phyloP scores from a whole-genome alignment of 2,329 filamentous ascomycete species.

The Alternaria sp. region DNA sequence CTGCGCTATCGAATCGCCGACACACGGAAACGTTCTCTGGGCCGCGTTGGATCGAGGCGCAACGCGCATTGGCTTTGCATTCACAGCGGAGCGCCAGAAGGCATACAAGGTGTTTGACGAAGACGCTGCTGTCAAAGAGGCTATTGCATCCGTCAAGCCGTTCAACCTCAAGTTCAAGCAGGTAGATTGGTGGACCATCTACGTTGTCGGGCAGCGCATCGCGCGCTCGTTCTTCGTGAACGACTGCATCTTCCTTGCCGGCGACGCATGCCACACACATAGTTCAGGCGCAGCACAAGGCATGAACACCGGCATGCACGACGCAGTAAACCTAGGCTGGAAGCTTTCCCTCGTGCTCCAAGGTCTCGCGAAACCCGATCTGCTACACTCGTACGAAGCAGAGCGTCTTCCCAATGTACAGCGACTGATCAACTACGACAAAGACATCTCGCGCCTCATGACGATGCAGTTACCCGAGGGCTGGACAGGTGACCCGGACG shows the following conservation, averaged over 20 bases:
- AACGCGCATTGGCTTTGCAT: constrained; percentile 61
- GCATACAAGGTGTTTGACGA: constrained; percentile 46
- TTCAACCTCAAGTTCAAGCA: constrained; percentile 49
- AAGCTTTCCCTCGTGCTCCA: background rate
- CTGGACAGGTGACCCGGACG: constrained; percentile 38
- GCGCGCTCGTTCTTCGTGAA: constrained; percentile 41
- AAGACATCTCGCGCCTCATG: constrained; percentile 44
- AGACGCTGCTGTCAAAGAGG: constrained; percentile 48
- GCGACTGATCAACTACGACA: constrained; percentile 49
- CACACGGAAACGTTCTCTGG: constrained; percentile 64
- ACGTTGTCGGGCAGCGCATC: constrained; percentile 53
- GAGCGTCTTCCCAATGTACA: constrained; percentile 50
- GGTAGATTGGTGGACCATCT: constrained; percentile 55
- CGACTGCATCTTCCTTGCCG: constrained; percentile 60
- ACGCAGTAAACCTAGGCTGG: background rate
- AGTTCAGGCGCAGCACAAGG: background rate
- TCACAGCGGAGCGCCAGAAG: constrained; percentile 51
- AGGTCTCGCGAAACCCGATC: background rate
- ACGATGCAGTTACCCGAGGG: constrained; percentile 43
- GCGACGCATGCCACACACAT: constrained; percentile 51
- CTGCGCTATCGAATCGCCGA: constrained; percentile 58
- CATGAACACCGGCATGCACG: background rate
- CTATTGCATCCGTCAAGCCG: constrained; percentile 49
- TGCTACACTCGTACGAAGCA: background rate
- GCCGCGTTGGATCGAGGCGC: constrained; percentile 60